Conservation (phyloP, 2,329 filamentous ascomycete genomes). For the Penicillium digitatum region DNA sequence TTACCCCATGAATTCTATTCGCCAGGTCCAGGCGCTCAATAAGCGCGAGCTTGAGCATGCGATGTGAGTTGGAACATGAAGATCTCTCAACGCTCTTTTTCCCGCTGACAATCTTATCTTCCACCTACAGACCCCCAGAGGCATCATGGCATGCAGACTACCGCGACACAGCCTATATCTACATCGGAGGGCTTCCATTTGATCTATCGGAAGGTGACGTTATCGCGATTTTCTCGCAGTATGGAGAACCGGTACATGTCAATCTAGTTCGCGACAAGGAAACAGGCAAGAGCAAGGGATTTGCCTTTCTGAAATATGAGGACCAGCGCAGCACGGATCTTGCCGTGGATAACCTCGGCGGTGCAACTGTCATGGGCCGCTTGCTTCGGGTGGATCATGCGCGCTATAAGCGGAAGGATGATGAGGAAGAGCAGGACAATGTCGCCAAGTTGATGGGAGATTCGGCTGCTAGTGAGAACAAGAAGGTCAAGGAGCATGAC, state of each 20-base stretch:
- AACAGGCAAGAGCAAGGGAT: conserved; percentile 89
- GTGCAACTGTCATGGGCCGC: conserved; percentile 75
- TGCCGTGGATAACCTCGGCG: conserved; percentile 92
- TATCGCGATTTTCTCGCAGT: conserved; percentile 95
- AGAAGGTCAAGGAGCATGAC: conserved; percentile 36
- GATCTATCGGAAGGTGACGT: conserved; percentile 94
- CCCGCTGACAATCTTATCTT: conserved; percentile 10
- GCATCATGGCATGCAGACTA: conserved; percentile 98
- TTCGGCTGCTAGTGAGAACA: conserved; percentile 28
- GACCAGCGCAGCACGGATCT: conserved; percentile 94
- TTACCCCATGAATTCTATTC: conserved; percentile 80
- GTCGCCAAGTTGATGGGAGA: conserved; percentile 48
- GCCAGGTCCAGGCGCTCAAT: conserved; percentile 87
- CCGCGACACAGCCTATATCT: conserved; percentile 92
- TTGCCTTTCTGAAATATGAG: conserved; percentile 96
- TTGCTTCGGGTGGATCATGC: conserved; percentile 87
- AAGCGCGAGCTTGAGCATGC: conserved; percentile 89
- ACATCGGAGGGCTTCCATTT: conserved; percentile 90
- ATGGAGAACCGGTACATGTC: conserved; percentile 87
- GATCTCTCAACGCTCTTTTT: not conserved
- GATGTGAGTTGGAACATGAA: conserved; percentile 54
- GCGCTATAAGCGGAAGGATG: conserved; percentile 82
- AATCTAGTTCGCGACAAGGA: conserved; percentile 93
- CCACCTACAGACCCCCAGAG: conserved; percentile 61
- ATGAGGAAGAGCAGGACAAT: conserved; percentile 53